Conservation (phyloP, 768 basidiomycete genomes). For the Leccinellum rugosiceps region DNA sequence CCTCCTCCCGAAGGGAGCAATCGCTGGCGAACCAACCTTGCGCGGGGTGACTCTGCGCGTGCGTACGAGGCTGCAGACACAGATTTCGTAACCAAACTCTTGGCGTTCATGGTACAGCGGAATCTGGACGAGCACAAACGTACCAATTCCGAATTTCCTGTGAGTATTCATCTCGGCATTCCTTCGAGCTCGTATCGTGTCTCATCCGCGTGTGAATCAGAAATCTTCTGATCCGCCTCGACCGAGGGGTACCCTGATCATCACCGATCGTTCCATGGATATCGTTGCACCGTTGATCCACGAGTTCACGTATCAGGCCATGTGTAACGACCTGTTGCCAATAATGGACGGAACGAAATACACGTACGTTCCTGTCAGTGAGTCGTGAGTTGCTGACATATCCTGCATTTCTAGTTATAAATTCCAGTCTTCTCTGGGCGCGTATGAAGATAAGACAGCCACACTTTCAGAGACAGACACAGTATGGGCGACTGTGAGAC, state of each 20-base stretch:
- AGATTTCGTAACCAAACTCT: slow-evolving; percentile 74
- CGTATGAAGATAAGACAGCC: slow-evolving; percentile 85
- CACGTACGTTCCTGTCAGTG: slow-evolving; percentile 53
- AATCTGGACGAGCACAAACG: slow-evolving; percentile 87
- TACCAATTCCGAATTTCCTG: slow-evolving; percentile 82
- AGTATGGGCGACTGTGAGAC: slow-evolving; percentile 90
- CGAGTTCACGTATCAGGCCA: slow-evolving; percentile 99
- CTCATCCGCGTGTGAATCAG: slow-evolving; percentile 28
- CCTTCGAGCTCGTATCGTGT: background rate
- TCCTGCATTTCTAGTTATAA: slow-evolving; percentile 61
- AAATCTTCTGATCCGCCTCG: slow-evolving; percentile 56
- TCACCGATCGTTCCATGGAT: slow-evolving; percentile 98
- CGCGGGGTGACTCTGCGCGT: slow-evolving; percentile 66
- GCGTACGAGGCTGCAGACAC: slow-evolving; percentile 67
- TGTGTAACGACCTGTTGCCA: slow-evolving; percentile 92
- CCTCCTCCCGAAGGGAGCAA: slow-evolving; percentile 59
- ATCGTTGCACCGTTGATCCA: slow-evolving; percentile 86
- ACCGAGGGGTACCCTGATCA: slow-evolving; percentile 77
- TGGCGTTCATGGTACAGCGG: slow-evolving; percentile 83
- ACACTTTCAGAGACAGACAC: slow-evolving; percentile 82
- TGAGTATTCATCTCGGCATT: slow-evolving; percentile 37
- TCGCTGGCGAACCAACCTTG: slow-evolving; percentile 81
- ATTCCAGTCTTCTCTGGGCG: slow-evolving; percentile 85
- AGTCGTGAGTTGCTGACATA: slow-evolving; percentile 5
- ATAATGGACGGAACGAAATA: slow-evolving; percentile 87